These are phyloP conservation scores for Globomyces pollinis-pini DNA, from an alignment of 192 early-diverging fungal species.

Conservation along the genomic window DNA sequence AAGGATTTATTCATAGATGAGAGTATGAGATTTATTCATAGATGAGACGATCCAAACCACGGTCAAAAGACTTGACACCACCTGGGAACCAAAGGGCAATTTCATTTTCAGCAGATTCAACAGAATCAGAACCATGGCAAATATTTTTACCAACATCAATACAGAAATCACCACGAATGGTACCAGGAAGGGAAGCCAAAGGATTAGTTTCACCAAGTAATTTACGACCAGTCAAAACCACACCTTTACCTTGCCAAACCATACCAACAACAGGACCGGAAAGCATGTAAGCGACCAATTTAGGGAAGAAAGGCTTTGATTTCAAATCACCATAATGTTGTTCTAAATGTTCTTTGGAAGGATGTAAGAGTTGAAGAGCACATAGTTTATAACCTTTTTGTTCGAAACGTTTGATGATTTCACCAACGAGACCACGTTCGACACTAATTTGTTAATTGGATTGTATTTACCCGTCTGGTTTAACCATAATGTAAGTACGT, in stretches of 20 bases:
- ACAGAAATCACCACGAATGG: slow-evolving; percentile 93
- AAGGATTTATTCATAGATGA: no score
- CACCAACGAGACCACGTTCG: slow-evolving; percentile 74
- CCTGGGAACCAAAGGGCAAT: slow-evolving; percentile 78
- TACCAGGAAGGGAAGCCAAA: slow-evolving; percentile 76
- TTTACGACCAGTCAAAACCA: slow-evolving; percentile 81
- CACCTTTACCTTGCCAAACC: slow-evolving; percentile 87
- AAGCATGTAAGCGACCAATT: slow-evolving; percentile 68
- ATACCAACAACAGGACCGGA: slow-evolving; percentile 93
- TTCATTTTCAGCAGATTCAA: slow-evolving; percentile 82
- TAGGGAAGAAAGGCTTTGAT: slow-evolving; percentile 84
- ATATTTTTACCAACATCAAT: slow-evolving; percentile 77
- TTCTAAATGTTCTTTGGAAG: slow-evolving; percentile 61
- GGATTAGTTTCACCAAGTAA: slow-evolving; percentile 91
- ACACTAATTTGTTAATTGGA: slow-evolving; percentile 18
- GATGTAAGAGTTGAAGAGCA: slow-evolving; percentile 70
- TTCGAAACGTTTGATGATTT: slow-evolving; percentile 93
- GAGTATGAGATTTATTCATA: slow-evolving; percentile 56
- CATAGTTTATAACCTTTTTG: slow-evolving; percentile 80
- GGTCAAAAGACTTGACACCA: slow-evolving; percentile 52
- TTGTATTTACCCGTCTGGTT: not conserved
- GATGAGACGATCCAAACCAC: slow-evolving; percentile 57
- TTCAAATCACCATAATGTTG: slow-evolving; percentile 81
- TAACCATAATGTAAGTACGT: slow-evolving; percentile 23
- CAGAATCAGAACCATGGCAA: slow-evolving; percentile 87